phyloP scores from a whole-genome alignment of 176 grass and related monocot species.

The Elaeis guineensis region DNA sequence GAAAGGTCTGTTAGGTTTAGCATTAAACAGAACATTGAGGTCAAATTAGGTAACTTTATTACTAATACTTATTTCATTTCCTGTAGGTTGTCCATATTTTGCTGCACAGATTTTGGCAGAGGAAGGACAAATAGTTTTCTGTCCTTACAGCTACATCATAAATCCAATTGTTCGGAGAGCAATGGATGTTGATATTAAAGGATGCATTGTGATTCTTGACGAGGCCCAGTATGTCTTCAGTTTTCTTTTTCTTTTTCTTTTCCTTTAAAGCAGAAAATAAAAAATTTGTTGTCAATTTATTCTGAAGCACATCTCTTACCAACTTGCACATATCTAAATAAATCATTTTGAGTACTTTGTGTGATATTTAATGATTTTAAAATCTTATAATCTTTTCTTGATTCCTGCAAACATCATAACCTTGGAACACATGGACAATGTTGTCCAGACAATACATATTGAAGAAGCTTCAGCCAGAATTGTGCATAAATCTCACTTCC shows the following conservation, averaged over 20 bases:
- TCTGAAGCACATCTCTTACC: too few relatives aligned
- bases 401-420: too few relatives aligned
- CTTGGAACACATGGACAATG: too few relatives aligned
- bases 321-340: too few relatives aligned
- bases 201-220: constrained; percentile 80
- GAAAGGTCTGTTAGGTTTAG: constrained; percentile 41
- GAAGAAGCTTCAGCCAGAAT: not conserved
- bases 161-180: constrained; percentile 90
- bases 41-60: too few relatives aligned
- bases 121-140: constrained; percentile 80
- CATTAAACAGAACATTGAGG: too few relatives aligned
- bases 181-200: constrained; percentile 88
- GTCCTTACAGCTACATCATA: constrained; percentile 88
- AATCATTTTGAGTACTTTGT: too few relatives aligned
- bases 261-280: too few relatives aligned
- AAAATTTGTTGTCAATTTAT: too few relatives aligned
- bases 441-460: too few relatives aligned
- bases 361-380: too few relatives aligned
- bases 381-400: too few relatives aligned
- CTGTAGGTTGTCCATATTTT: constrained; percentile 88
- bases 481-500: not conserved
- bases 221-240: constrained; percentile 80
- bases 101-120: constrained; percentile 81
- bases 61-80: constrained; percentile 3
- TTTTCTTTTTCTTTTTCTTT: not conserved